These are phyloP conservation scores for Imleria badia DNA, from an alignment of 768 basidiomycete genomes.

Conservation along the genomic window DNA sequence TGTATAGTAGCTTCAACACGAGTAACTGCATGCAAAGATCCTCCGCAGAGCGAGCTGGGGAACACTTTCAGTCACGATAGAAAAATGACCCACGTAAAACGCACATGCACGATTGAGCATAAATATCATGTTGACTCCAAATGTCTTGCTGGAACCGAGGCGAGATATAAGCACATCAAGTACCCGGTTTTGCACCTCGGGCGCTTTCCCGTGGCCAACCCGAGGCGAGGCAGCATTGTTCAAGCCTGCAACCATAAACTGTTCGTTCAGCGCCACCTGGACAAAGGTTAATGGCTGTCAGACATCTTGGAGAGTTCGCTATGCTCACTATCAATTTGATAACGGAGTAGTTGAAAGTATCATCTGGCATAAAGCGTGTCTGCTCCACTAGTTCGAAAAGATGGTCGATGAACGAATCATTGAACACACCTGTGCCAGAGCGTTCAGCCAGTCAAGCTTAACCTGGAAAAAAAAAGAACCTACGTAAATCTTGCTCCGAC, in stretches of 20 bases:
- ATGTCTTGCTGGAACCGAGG: conserved; percentile 85
- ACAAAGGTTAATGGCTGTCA: conserved; percentile 6
- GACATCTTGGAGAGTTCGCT: background rate
- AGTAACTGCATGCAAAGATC: conserved; percentile 94
- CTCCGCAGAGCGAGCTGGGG: conserved; percentile 81
- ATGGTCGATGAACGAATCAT: conserved; percentile 81
- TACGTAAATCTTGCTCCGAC: conserved; percentile 74
- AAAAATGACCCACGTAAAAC: conserved; percentile 30
- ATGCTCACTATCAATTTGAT: conserved; percentile 86
- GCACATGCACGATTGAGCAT: conserved; percentile 94
- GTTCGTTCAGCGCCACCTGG: conserved; percentile 92
- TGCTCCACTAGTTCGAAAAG: conserved; percentile 93
- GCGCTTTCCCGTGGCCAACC: conserved; percentile 27
- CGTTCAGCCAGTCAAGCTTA: conserved; percentile 8
- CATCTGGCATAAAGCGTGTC: conserved; percentile 84
- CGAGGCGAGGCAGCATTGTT: conserved; percentile 27
- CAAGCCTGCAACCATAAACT: conserved; percentile 93
- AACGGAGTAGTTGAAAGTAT: conserved; percentile 91
- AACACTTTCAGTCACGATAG: conserved; percentile 4
- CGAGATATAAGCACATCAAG: conserved; percentile 82
- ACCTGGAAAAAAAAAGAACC: conserved; percentile 28
- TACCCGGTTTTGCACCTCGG: conserved; percentile 70
- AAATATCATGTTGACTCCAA: conserved; percentile 98
- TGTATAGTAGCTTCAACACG: conserved; percentile 90
- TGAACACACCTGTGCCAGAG: conserved; percentile 61